A percentile compares a stretch with the other conserved stretches of the same genome.
These are phyloP conservation scores for Aspergillus quadrilineatus DNA, from an alignment of 2,329 filamentous ascomycete genomes.

Conservation along the genomic window DNA sequence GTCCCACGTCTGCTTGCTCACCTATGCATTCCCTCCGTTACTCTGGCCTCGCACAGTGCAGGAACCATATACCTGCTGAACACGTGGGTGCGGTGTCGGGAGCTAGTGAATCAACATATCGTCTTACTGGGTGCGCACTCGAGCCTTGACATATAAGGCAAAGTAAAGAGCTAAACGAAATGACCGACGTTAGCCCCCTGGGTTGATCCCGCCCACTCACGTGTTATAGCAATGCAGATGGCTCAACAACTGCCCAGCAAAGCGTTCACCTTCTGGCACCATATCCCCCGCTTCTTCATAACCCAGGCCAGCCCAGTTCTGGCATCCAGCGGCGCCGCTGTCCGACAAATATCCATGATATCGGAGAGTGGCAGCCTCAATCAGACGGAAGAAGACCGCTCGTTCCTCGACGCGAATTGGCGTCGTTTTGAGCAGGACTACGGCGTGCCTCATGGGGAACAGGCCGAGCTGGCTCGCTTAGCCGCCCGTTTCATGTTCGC, in stretches of 20 bases:
- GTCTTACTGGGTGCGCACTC: conserved; percentile 18
- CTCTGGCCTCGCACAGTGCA: conserved; percentile 42
- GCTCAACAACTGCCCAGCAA: conserved; percentile 26
- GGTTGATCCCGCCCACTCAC: conserved; percentile 42
- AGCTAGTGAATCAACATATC: conserved; percentile 8
- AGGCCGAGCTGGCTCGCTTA: conserved; percentile 20
- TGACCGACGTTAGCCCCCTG: conserved; percentile 35
- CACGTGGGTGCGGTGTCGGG: conserved; percentile 25
- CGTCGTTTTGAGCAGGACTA: conserved; percentile 22
- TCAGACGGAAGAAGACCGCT: neutral
- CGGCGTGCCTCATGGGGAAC: conserved; percentile 14
- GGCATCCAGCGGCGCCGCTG: conserved; percentile 21
- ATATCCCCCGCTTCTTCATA: conserved; percentile 30
- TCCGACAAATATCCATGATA: conserved; percentile 12
- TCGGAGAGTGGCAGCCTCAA: neutral
- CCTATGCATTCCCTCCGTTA: conserved; percentile 33
- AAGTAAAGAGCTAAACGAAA: too few relatives aligned
- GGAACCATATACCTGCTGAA: conserved; percentile 48
- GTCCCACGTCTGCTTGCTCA: conserved; percentile 40
- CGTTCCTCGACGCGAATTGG: conserved; percentile 16
- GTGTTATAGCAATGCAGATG: conserved; percentile 28
- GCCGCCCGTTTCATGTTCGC: conserved; percentile 20
- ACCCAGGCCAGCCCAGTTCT: conserved; percentile 22
- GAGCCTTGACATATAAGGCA: neutral
- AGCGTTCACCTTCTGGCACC: conserved; percentile 28